These are phyloP conservation scores for Aspergillus brunneoviolaceus DNA, from an alignment of 2,329 filamentous ascomycete genomes.

Conservation along the genomic window DNA sequence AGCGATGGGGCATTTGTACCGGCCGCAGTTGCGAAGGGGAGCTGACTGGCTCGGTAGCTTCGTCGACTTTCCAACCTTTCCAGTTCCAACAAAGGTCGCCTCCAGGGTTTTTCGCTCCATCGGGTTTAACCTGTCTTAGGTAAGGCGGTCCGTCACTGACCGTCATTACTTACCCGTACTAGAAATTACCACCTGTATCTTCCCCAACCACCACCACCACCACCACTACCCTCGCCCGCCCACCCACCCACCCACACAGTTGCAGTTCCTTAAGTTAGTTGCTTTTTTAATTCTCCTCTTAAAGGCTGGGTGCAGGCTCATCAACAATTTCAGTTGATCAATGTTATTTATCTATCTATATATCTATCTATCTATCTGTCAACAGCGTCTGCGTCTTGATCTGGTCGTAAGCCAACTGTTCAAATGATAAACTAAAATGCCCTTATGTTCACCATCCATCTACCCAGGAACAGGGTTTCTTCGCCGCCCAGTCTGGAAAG, in stretches of 20 bases:
- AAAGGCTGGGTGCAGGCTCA: too few relatives aligned
- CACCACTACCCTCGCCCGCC: too few relatives aligned
- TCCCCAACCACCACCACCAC: too few relatives aligned
- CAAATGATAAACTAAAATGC: too few relatives aligned
- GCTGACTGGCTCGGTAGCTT: constrained; percentile 27
- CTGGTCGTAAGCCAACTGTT: too few relatives aligned
- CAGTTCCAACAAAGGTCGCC: constrained; percentile 20
- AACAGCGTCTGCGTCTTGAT: too few relatives aligned
- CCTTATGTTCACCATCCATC: not conserved
- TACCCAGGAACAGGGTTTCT: not conserved
- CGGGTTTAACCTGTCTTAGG: not conserved
- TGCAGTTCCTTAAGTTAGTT: too few relatives aligned
- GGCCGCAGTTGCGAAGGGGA: constrained; percentile 20
- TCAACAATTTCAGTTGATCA: not conserved
- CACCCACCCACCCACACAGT: too few relatives aligned
- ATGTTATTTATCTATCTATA: too few relatives aligned
- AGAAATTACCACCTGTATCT: too few relatives aligned
- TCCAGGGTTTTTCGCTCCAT: constrained; percentile 17
- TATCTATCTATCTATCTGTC: too few relatives aligned
- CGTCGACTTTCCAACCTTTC: constrained; percentile 12
- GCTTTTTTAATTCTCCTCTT: too few relatives aligned
- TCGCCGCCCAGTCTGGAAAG: constrained; percentile 3
- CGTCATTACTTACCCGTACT: not conserved
- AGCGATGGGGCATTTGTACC: constrained; percentile 45
- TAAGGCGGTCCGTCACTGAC: not conserved